Evolutionary conservation across 2,329 filamentous ascomycete species (phyloP), one percentile per base, ranked within the genome.

Genomic region (Arthrobotrys megalospora): DNA sequence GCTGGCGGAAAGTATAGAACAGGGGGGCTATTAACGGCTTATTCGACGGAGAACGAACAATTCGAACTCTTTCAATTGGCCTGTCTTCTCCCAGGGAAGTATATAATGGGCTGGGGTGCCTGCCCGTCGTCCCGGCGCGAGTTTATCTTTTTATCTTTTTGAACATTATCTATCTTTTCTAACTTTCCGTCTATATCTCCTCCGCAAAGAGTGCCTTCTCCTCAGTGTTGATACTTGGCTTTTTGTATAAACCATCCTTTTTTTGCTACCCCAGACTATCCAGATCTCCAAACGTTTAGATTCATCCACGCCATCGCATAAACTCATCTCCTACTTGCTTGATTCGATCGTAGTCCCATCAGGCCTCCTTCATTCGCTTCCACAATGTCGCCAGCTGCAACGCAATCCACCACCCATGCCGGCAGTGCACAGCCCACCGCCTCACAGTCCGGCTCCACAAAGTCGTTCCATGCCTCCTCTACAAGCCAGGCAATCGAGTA

Each of bases 401-500:
- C 70, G 66, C 73, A 70, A 66, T 32, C 66, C 10, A 36, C 66
- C 24, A 21, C 52, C 34, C 28, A 43, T 19, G 24, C 28, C 48
- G 38, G 58, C 21, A 58, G 24, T 47, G 55, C 48, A 32, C 32
- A 64, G 50, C 50, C 63, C 41, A 41, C 28, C 8, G 14, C 52
- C 50, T 66, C 52, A 21, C 71, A 76, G 41, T 64, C 71, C 3
- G 71, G 64, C 47, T 58, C 71, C 14, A 32, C 32, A 38, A 50
- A 58, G 43, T 83, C 77, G 90, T 90, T 81, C 86, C 96, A 97
- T 86, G 89, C 93, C 69, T 84, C 92, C 19, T 94, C 95, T 28
- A 94, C 94, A 50, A 86, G 90, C 73, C 87, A 89, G 82, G 95
- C 96, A 82, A 96, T 97, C 84, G 86, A 90, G 66, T 87, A 90